phyloP scores from a whole-genome alignment of 2,329 filamentous ascomycete genomes.

The Scytalidium lignicola region DNA sequence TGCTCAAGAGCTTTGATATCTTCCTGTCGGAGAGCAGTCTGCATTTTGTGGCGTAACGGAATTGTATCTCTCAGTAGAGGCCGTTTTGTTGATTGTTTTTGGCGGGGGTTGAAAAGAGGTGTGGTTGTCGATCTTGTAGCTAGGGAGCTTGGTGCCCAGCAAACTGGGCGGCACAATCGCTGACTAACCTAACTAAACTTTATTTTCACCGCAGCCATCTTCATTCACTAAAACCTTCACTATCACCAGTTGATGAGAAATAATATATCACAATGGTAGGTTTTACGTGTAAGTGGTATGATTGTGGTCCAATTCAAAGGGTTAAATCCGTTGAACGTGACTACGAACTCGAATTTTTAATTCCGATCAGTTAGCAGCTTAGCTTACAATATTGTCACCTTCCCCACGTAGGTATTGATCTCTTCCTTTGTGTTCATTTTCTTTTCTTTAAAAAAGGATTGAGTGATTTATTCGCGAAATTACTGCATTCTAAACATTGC shows the following conservation, averaged over 20 bases:
- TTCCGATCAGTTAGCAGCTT: neutral
- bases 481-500: neutral
- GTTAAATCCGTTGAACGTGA: neutral
- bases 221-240: neutral
- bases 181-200: neutral
- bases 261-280: neutral
- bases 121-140: neutral
- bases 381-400: neutral
- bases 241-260: neutral
- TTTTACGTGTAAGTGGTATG: no score
- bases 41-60: neutral
- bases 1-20: constrained; percentile 67
- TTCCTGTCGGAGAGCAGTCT: constrained; percentile 30
- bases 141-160: no score
- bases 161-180: no score
- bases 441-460: neutral
- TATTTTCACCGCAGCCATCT: neutral
- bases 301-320: neutral
- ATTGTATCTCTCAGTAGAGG: neutral
- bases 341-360: neutral
- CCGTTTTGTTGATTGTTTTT: neutral
- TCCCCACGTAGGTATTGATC: neutral
- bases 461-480: neutral
- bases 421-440: neutral
- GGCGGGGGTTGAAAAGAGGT: neutral